phyloP scores from a whole-genome alignment of 192 early-diverging fungal genomes.

The Ambispora gerdemannii region DNA sequence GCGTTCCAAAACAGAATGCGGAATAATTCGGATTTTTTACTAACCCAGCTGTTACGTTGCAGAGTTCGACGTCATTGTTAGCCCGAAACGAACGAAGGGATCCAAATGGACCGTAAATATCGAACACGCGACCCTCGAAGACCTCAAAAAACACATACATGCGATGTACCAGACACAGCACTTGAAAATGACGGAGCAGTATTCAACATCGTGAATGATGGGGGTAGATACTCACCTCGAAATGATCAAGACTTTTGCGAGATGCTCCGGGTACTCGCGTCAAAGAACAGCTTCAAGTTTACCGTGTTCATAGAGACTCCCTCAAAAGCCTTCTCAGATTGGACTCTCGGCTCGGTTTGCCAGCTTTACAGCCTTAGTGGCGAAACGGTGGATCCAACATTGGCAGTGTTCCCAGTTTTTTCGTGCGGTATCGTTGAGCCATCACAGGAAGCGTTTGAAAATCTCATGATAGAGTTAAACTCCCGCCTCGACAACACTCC shows the following conservation, averaged over 20 bases:
- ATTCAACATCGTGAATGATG: constrained; percentile 19
- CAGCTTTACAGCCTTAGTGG: constrained; percentile 11
- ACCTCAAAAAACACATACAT: constrained; percentile 12
- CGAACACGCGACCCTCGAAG: background rate
- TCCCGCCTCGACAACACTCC: background rate
- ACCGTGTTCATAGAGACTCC: constrained; percentile 13
- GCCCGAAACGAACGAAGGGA: background rate
- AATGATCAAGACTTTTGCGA: constrained; percentile 2
- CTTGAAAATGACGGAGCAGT: background rate
- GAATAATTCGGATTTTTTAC: too few species aligned
- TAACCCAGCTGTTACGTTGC: background rate
- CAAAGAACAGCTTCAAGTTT: constrained; percentile 13
- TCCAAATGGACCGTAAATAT: constrained; percentile 16
- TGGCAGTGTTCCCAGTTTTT: constrained; percentile 1
- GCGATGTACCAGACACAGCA: background rate
- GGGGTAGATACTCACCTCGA: background rate
- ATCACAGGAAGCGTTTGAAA: background rate
- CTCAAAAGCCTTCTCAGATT: constrained; percentile 17
- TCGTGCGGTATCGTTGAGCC: background rate
- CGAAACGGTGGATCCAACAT: background rate
- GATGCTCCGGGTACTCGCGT: constrained; percentile 2
- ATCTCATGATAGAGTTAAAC: constrained; percentile 8
- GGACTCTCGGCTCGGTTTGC: constrained; percentile 1
- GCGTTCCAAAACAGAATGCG: too few species aligned
- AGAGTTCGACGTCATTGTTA: constrained; percentile 10